Conservation (phyloP, 441 rosid species). For the Metrosideros polymorpha region DNA sequence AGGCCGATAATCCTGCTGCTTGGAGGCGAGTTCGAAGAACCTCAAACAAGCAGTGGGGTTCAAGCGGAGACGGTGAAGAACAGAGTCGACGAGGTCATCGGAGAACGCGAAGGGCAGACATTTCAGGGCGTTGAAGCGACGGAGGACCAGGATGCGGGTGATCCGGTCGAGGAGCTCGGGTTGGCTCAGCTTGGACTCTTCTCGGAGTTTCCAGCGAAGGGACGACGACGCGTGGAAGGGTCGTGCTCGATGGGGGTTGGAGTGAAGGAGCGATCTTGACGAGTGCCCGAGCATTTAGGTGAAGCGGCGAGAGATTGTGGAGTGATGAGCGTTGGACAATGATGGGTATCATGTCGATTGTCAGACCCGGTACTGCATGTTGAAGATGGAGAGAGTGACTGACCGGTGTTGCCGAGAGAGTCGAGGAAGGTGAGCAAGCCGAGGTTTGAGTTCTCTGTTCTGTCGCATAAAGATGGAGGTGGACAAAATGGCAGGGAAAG, state of each 20-base stretch:
- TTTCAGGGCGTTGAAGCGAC: slow-evolving; percentile 53
- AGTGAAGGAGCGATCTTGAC: neutral
- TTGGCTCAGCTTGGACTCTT: slow-evolving; percentile 39
- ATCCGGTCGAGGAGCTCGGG: slow-evolving; percentile 58
- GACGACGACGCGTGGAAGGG: slow-evolving; percentile 26
- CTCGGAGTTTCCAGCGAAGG: slow-evolving; percentile 48
- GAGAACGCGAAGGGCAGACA: slow-evolving; percentile 51
- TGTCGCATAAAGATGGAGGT: neutral
- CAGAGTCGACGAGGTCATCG: slow-evolving; percentile 54
- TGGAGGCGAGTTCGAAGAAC: slow-evolving; percentile 53
- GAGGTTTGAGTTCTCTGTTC: neutral
- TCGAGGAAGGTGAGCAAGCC: neutral
- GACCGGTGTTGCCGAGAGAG: neutral
- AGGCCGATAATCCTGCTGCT: slow-evolving; percentile 53
- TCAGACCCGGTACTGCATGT: neutral
- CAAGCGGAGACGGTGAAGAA: slow-evolving; percentile 42
- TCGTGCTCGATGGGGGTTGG: neutral
- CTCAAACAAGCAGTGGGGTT: slow-evolving; percentile 50
- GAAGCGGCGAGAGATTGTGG: neutral
- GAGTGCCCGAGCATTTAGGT: neutral
- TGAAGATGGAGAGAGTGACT: neutral
- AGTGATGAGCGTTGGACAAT: neutral
- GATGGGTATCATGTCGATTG: neutral
- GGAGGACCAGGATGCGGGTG: slow-evolving; percentile 55
- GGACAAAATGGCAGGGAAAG: neutral